Evolutionary conservation across 768 basidiomycete species (phyloP).

Genomic region (Gymnopilus junonius): DNA sequence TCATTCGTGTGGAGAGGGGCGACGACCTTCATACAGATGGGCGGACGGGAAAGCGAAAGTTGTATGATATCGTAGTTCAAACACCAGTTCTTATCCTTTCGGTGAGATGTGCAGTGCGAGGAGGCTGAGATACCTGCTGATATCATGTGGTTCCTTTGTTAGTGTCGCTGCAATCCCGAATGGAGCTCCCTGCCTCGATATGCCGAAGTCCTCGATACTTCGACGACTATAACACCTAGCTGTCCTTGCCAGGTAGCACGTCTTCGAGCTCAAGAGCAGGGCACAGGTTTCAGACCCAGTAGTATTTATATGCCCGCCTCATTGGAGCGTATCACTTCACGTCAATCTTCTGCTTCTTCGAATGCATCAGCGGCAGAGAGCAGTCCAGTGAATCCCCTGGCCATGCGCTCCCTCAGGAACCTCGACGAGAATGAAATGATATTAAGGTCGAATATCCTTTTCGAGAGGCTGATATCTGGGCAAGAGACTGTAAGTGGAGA

Average conservation of each 20-base stretch:
- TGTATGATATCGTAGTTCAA: constrained; percentile 88
- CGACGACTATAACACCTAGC: constrained; percentile 33
- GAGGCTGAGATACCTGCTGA: no score
- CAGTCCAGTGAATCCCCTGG: constrained; percentile 33
- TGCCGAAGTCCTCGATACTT: constrained; percentile 49
- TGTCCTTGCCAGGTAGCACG: constrained; percentile 51
- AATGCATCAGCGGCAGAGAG: constrained; percentile 39
- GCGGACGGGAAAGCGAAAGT: constrained; percentile 73
- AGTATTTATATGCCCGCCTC: constrained; percentile 14
- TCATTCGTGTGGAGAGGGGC: constrained; percentile 82
- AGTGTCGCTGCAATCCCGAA: constrained; percentile 85
- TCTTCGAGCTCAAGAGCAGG: constrained; percentile 3
- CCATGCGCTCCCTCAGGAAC: constrained; percentile 33
- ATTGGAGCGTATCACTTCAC: constrained; percentile 36
- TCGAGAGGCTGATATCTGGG: constrained; percentile 83
- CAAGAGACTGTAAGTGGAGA: constrained; percentile 84
- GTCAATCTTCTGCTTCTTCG: constrained; percentile 39
- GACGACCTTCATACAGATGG: constrained; percentile 67
- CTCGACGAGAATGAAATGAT: constrained; percentile 35
- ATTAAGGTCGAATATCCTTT: constrained; percentile 54
- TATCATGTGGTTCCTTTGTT: no score
- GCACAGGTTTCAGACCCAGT: constrained; percentile 9
- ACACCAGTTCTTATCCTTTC: constrained; percentile 88
- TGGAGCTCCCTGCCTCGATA: constrained; percentile 84
- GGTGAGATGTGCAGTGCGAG: constrained; percentile 58